Evolutionary conservation across 306 rosid species (phyloP).

Genomic region (Prosopis cineraria): DNA sequence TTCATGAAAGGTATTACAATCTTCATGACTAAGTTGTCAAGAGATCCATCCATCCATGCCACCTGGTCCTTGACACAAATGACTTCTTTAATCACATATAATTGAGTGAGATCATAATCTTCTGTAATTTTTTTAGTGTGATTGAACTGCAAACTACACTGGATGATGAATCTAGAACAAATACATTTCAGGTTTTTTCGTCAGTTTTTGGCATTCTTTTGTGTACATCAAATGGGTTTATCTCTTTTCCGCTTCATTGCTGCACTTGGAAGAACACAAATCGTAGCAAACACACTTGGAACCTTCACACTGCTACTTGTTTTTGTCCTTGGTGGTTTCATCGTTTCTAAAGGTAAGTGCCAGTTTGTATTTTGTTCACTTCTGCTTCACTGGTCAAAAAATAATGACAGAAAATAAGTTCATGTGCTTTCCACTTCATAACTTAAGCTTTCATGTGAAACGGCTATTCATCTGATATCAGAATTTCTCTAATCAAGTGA

Average conservation of each 20-base stretch:
- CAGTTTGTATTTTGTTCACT: not conserved
- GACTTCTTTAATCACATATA: not conserved
- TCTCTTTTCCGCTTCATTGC: constrained; percentile 85
- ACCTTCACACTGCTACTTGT: constrained; percentile 62
- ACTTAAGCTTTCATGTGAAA: not conserved
- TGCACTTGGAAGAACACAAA: constrained; percentile 71
- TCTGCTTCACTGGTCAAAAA: constrained; percentile 16
- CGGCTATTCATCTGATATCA: not conserved
- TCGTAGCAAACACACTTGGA: constrained; percentile 67
- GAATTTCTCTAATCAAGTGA: not conserved
- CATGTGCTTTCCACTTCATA: not conserved
- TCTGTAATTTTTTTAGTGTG: constrained; percentile 9
- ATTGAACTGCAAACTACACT: constrained; percentile 22
- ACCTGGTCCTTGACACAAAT: not conserved
- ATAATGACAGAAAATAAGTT: constrained; percentile 9
- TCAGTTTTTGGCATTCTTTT: constrained; percentile 81
- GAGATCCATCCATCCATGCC: not conserved
- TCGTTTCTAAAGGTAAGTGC: constrained; percentile 69
- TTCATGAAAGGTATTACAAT: not conserved
- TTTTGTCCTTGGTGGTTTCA: constrained; percentile 88
- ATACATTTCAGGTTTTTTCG: constrained; percentile 61
- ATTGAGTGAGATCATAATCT: not conserved
- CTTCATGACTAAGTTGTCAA: not conserved
- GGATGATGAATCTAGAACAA: constrained; percentile 3
- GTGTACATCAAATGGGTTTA: constrained; percentile 77